Base-by-base conservation (phyloP, 257 asterid genomes). In the Nyctanthes arbortristis region DNA sequence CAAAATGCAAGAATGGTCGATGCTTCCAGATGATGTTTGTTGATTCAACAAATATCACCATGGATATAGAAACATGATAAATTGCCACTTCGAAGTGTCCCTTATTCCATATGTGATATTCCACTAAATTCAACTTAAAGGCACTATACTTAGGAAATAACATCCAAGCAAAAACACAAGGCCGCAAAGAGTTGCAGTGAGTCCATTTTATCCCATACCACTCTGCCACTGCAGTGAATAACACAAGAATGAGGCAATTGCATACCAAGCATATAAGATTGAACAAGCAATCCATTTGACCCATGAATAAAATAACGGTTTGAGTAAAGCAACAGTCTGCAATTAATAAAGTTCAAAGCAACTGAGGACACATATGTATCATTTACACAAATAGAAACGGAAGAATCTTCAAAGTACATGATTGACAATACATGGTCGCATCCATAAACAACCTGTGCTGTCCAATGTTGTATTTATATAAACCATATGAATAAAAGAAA, bases 121-220 rank as follows among this genome's bases (percentile, higher is more conserved):
- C 31, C 7, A 16, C 30, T 24, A 4, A 61, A 62, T 52, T 32
- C 30, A 70, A n/a, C 10, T 0, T 30, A 24, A 57, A 1, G 31
- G 63, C 2, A 34, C 57, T 68, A 63, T 64, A 74, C 95, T 88
- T 85, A 92, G 97, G 22, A 92, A 82, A 69, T 89, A 92, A 16
- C 83, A 78, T 40, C 96, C 94, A 35, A 81, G 35, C 37, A 75
- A 62, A 18, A 80, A 56, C 73, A 80, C 18, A 62, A 82, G 20
- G 45, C 82, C 88, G 12, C 82, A 56, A 27, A 81, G 72, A 31
- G 76, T 60, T 34, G 84, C 6, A 33, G 96, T 83, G 27, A 80
- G 39, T 52, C 77, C 86, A 70, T 84, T 89, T n/a, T 63, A 80
- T 61, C 27, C 96, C 98, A 36, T 73, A 70, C 72, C 70, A 65